These are phyloP conservation scores for Penicillium sp. DNA, from an alignment of 2,329 filamentous ascomycete species.

Conservation along the genomic window DNA sequence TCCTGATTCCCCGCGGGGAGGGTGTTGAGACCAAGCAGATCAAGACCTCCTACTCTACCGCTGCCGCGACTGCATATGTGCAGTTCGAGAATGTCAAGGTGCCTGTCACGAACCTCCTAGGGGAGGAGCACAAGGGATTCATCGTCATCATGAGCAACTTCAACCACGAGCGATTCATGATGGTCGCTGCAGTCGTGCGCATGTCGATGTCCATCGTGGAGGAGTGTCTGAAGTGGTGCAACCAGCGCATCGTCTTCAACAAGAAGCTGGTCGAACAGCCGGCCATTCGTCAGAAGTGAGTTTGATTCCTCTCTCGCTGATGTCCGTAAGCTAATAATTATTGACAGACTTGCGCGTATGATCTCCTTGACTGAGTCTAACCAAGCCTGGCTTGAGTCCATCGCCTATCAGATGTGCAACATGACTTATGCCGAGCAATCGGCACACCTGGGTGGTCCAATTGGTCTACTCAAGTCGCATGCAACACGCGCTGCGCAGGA, in stretches of 20 bases:
- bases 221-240: conserved; percentile 83
- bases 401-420: conserved; percentile 84
- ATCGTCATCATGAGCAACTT: conserved; percentile 82
- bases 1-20: conserved; percentile 71
- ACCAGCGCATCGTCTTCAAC: conserved; percentile 80
- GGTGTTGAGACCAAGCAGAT: conserved; percentile 64
- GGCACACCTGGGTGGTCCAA: conserved; percentile 72
- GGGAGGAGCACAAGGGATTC: conserved; percentile 82
- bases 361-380: conserved; percentile 77
- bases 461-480: conserved; percentile 78
- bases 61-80: conserved; percentile 75
- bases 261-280: conserved; percentile 81
- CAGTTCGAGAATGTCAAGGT: conserved; percentile 87
- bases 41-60: conserved; percentile 67
- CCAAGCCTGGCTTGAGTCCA: conserved; percentile 79
- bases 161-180: conserved; percentile 81
- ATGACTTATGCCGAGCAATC: conserved; percentile 77
- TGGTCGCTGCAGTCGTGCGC: conserved; percentile 65
- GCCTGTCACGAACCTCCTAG: conserved; percentile 71
- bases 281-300: conserved; percentile 73
- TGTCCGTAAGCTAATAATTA: not conserved
- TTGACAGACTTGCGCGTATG: conserved; percentile 71
- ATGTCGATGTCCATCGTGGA: conserved; percentile 68
- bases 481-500: conserved; percentile 74
- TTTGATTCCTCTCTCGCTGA: conserved; percentile 2